These are phyloP conservation scores for Tuber melanosporum DNA, from an alignment of 495 filamentous ascomycete species.

Conservation along the genomic window DNA sequence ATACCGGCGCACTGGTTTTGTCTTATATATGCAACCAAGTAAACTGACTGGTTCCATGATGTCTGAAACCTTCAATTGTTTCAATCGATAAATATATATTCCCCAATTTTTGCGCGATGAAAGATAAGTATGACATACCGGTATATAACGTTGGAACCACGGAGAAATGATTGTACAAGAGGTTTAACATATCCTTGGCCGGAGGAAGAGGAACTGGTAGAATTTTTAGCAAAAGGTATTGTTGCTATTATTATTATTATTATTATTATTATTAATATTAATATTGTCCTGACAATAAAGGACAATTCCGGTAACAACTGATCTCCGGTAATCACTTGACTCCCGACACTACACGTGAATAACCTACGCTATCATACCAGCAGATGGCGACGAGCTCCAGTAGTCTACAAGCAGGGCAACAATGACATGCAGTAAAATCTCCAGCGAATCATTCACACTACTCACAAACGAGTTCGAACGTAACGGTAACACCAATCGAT, in stretches of 20 bases:
- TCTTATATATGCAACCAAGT: not conserved
- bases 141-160: not conserved
- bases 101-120: not conserved
- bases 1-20: not conserved
- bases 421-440: not conserved
- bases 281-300: not conserved
- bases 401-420: not conserved
- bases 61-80: not conserved
- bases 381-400: not conserved
- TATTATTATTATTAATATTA: not conserved
- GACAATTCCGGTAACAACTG: not conserved
- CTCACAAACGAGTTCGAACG: not conserved
- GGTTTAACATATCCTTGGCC: not conserved
- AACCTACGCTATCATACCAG: slow-evolving; percentile 2
- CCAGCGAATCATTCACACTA: not conserved
- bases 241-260: not conserved
- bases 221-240: not conserved
- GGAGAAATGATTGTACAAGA: not conserved
- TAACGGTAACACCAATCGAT: not conserved
- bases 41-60: not conserved
- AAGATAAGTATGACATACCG: not conserved
- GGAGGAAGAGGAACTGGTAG: not conserved
- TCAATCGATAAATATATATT: not conserved
- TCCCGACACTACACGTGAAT: slow-evolving; percentile 1
- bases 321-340: not conserved